Base-by-base conservation (phyloP, 202 grass and related monocot species). In the Zizania palustris region DNA sequence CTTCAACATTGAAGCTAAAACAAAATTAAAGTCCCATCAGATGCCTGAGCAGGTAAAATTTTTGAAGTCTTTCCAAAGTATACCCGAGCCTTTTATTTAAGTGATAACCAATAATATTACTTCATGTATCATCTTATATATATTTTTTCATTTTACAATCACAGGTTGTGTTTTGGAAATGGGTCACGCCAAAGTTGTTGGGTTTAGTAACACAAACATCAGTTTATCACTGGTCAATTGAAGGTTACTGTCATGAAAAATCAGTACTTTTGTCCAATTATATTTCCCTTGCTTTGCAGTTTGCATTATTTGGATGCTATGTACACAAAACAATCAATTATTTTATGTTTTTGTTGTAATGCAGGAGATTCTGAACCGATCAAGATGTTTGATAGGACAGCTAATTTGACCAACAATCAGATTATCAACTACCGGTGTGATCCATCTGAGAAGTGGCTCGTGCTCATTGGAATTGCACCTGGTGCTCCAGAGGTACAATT, bases 111-210 rank as follows among this genome's bases (percentile, higher is more conserved):
- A 22, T 61, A 40, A 80, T 70, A 15, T 42, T 51, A 62, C 3
- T 79, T 72, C n/a, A 66, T 11, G 41, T 68, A 67, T 50, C 12
- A 6, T 49, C 53, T 76, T 66, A 40, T 59, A 20, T 71, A 6
- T 22, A 33, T 33, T 83, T 19, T 19, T 37, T 20, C 49, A 71
- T 75, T 64, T 34, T 20, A 34, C 34, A 50, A 82, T 54, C 63
- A 10, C 58, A 97, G 94, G 94, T 97, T 40, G 91, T 92, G 36
- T 99, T 99, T 70, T 99, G 96, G 96, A 99, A 99, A 85, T 99
- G 96, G 96, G 93, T 99, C 55, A 93, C 89, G 51, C 87, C 96
- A 20, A 95, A 92, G 54, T 79, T 99, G 83, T 60, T 99, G 78
- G 96, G 96, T 61, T 64, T 98, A 59, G 91, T 92, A 69, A 98